A percentile compares a stretch with the other conserved stretches of the same genome.
These are phyloP conservation scores for Trametes punicea DNA, from an alignment of 768 basidiomycete genomes.

Conservation along the genomic window DNA sequence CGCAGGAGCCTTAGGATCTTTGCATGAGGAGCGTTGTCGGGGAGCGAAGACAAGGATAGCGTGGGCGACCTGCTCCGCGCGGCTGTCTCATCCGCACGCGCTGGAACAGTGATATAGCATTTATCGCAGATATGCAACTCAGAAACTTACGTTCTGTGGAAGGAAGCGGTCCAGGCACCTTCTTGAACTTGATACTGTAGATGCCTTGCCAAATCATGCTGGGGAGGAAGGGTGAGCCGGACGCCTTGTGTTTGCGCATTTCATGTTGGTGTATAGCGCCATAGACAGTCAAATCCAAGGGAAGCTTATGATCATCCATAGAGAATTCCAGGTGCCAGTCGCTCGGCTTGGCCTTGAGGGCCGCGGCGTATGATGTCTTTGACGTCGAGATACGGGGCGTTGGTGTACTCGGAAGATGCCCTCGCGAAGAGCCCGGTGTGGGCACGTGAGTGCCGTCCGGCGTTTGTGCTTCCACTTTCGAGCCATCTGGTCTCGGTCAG, in stretches of 20 bases:
- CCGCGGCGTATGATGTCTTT: constrained; percentile 85
- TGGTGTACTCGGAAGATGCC: constrained; percentile 34
- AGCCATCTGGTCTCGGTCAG: constrained; percentile 57
- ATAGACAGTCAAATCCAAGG: constrained; percentile 89
- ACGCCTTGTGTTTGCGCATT: constrained; percentile 58
- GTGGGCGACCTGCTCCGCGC: constrained; percentile 58
- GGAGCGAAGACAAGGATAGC: constrained; percentile 72
- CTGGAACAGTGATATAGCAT: not conserved
- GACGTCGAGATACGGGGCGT: constrained; percentile 32
- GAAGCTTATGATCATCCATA: constrained; percentile 83
- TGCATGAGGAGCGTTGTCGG: constrained; percentile 79
- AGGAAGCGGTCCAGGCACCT: constrained; percentile 79
- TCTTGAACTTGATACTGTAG: constrained; percentile 91
- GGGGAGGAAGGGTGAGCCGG: constrained; percentile 51
- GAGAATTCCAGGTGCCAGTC: constrained; percentile 98
- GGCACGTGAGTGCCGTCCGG: constrained; percentile 94
- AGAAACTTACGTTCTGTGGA: constrained; percentile 53
- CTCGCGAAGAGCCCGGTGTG: constrained; percentile 68
- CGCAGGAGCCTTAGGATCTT: constrained; percentile 90
- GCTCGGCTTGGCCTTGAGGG: constrained; percentile 85
- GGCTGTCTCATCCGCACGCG: constrained; percentile 42
- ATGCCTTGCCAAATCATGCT: constrained; percentile 86
- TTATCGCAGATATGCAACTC: not conserved
- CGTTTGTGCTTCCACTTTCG: constrained; percentile 93
- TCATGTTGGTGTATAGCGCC: constrained; percentile 95